A percentile compares a stretch with the other conserved stretches of the same genome.
Evolutionary conservation across 768 basidiomycete species (phyloP).

Genomic region (Podaxis mareebaensis): DNA sequence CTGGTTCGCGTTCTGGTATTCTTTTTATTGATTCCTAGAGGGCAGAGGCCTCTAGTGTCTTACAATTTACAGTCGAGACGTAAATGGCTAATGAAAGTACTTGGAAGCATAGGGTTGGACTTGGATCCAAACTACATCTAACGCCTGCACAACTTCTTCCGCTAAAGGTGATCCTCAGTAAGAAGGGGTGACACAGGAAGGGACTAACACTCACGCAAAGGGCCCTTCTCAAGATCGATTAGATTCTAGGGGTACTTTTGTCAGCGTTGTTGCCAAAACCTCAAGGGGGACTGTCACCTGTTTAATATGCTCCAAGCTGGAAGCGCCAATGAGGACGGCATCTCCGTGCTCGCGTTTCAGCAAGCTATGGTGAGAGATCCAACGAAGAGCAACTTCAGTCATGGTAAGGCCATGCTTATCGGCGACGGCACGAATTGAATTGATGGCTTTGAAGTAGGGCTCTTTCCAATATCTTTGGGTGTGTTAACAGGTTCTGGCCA

Average conservation of each 20-base stretch:
- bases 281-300: slow-evolving; percentile 28
- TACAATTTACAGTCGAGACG: not conserved
- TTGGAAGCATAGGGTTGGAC: slow-evolving; percentile 41
- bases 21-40: too few relatives aligned
- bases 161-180: slow-evolving; percentile 28
- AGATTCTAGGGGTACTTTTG: slow-evolving; percentile 36
- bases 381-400: slow-evolving; percentile 57
- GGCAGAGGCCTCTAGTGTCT: not conserved
- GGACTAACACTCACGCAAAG: slow-evolving; percentile 41
- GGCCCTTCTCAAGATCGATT: slow-evolving; percentile 55
- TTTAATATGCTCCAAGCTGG: slow-evolving; percentile 56
- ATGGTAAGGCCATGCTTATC: slow-evolving; percentile 47
- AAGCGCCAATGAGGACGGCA: slow-evolving; percentile 64
- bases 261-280: not conserved
- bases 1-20: too few relatives aligned
- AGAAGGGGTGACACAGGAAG: not conserved
- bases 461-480: slow-evolving; percentile 54
- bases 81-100: slow-evolving; percentile 30
- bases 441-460: slow-evolving; percentile 50
- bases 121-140: slow-evolving; percentile 52
- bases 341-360: slow-evolving; percentile 50
- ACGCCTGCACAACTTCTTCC: slow-evolving; percentile 48
- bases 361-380: slow-evolving; percentile 58
- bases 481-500: not conserved
- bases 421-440: slow-evolving; percentile 41